Evolutionary conservation across 495 filamentous ascomycete species (phyloP).

Genomic region (Parmelia sp.): DNA sequence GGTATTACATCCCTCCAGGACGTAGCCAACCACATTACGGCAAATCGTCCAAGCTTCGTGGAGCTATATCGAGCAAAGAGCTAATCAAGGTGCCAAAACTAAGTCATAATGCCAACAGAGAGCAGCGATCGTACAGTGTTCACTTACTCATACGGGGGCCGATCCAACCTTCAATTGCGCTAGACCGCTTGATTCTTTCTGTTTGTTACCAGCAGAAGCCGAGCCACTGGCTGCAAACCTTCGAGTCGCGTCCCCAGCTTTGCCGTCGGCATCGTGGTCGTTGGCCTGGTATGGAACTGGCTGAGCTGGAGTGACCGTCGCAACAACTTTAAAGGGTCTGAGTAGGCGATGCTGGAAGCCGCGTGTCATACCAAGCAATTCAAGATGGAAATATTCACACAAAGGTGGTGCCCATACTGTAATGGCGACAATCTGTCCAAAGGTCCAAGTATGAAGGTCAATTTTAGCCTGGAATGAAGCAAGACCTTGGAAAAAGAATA

Average conservation of each 20-base stretch:
- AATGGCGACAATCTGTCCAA: slow-evolving; percentile 25
- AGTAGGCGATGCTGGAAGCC: slow-evolving; percentile 22
- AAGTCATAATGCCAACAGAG: not conserved
- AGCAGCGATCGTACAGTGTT: not conserved
- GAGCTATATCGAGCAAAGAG: not conserved
- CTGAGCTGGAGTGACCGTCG: not conserved
- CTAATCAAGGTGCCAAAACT: not conserved
- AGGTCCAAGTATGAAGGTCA: slow-evolving; percentile 21
- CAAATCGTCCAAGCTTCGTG: no score
- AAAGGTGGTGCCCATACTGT: slow-evolving; percentile 23
- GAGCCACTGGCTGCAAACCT: not conserved
- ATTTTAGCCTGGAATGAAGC: slow-evolving; percentile 12
- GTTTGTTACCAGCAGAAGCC: not conserved
- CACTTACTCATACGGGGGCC: not conserved
- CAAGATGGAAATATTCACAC: slow-evolving; percentile 23
- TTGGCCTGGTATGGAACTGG: not conserved
- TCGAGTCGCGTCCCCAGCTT: not conserved
- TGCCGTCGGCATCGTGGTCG: not conserved
- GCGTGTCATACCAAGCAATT: slow-evolving; percentile 22
- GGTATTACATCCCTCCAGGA: no score
- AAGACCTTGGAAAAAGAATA: slow-evolving; percentile 12
- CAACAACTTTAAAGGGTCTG: not conserved
- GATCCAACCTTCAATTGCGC: not conserved
- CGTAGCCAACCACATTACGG: no score
- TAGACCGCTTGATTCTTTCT: not conserved